Conservation (phyloP, 2,329 filamentous ascomycete species). For the Ceratocystis cubensis region DNA sequence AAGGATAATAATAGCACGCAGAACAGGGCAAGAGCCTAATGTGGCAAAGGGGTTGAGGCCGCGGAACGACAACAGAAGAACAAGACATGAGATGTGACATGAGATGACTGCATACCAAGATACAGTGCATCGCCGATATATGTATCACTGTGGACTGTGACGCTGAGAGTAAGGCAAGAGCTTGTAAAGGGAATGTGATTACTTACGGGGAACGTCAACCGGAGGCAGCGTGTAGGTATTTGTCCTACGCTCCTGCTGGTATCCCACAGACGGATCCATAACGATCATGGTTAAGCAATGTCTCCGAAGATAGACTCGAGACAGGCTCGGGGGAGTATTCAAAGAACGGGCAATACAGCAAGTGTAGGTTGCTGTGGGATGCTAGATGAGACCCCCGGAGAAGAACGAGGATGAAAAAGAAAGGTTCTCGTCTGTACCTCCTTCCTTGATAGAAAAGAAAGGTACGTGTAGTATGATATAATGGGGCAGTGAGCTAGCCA, state of each 20-base stretch:
- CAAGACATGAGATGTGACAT: background rate
- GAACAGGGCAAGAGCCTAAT: background rate
- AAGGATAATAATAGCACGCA: background rate
- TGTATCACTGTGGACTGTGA: background rate
- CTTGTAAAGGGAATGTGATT: slow-evolving; percentile 23
- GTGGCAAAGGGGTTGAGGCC: too few relatives aligned
- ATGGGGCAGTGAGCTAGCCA: background rate
- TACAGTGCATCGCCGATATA: background rate
- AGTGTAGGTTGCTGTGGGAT: background rate
- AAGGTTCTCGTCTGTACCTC: background rate
- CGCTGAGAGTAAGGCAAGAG: background rate
- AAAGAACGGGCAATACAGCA: background rate
- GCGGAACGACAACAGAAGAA: background rate
- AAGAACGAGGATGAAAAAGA: background rate
- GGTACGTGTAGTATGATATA: background rate
- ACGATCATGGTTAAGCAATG: slow-evolving; percentile 12
- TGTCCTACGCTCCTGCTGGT: slow-evolving; percentile 22
- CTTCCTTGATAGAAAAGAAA: background rate
- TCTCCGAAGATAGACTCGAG: background rate
- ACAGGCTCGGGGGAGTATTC: background rate
- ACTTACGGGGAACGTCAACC: slow-evolving; percentile 27
- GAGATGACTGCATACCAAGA: background rate
- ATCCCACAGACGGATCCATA: slow-evolving; percentile 9
- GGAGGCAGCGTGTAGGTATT: slow-evolving; percentile 23
- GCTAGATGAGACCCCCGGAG: background rate